Conservation (phyloP, 305 asterid species). For the Coffea humblotiana region DNA sequence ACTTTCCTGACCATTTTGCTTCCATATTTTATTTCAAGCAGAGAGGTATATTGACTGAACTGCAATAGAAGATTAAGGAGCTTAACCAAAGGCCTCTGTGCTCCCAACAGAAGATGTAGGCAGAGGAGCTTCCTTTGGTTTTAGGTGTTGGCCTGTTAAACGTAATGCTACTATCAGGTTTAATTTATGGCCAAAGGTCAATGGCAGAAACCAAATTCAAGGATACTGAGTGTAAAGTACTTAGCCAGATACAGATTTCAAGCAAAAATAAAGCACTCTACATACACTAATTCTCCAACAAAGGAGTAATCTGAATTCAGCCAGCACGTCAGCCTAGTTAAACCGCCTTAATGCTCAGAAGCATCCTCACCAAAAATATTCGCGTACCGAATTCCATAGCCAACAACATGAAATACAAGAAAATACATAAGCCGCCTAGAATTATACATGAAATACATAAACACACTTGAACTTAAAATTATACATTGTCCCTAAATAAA, state of each 20-base stretch:
- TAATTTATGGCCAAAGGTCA: too few relatives aligned
- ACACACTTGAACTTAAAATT: slow-evolving; percentile 12
- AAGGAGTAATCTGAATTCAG: background rate
- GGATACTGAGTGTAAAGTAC: too few relatives aligned
- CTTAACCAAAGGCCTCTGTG: too few relatives aligned
- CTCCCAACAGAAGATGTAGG: too few relatives aligned
- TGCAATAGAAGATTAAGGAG: too few relatives aligned
- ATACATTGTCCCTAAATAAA: slow-evolving; percentile 10
- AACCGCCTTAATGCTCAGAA: background rate
- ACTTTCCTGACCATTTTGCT: too few relatives aligned
- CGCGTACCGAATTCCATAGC: background rate
- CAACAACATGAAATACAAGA: slow-evolving; percentile 2
- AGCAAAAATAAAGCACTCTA: background rate
- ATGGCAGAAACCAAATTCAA: background rate
- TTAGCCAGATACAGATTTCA: too few relatives aligned
- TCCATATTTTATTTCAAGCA: too few relatives aligned
- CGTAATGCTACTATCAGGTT: too few relatives aligned
- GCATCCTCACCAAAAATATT: background rate
- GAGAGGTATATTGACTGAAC: too few relatives aligned
- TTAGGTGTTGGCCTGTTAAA: too few relatives aligned
- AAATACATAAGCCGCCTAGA: slow-evolving; percentile 13
- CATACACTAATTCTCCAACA: background rate
- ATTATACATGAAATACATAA: slow-evolving; percentile 13
- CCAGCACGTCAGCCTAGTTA: background rate
- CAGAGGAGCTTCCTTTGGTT: too few relatives aligned